A percentile compares a stretch with the other conserved stretches of the same genome.
These are phyloP conservation scores for Hondaea fermentalgiana DNA, from an alignment of 108 stramenopile species.

Conservation along the genomic window DNA sequence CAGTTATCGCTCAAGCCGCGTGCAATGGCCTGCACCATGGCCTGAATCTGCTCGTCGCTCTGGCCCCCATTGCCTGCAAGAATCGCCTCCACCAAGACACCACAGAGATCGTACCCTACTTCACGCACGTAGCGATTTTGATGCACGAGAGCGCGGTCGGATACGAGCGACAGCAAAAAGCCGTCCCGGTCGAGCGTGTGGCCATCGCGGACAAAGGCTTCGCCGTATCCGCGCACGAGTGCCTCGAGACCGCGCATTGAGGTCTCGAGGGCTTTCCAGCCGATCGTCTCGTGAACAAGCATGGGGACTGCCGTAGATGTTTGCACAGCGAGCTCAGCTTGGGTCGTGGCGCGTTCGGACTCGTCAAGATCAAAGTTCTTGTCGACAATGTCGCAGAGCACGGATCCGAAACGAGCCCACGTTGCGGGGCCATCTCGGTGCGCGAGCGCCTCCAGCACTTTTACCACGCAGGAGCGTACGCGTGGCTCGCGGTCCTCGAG, in stretches of 20 bases:
- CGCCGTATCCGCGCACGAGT: conserved; percentile 59
- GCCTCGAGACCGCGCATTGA: conserved; percentile 76
- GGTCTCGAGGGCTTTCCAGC: conserved; percentile 91
- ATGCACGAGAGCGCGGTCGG: conserved; percentile 12
- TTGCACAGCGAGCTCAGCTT: conserved; percentile 24
- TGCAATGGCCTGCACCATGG: conserved; percentile 47
- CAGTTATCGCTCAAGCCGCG: conserved; percentile 81
- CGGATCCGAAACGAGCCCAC: not conserved
- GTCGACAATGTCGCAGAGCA: not conserved
- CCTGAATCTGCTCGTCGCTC: conserved; percentile 12
- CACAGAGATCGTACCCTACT: conserved; percentile 33
- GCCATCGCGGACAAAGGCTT: conserved; percentile 29
- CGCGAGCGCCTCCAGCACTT: conserved; percentile 37
- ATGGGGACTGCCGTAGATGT: not conserved
- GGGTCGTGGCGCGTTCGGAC: conserved; percentile 32
- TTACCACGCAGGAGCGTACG: conserved; percentile 34
- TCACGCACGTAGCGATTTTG: conserved; percentile 28
- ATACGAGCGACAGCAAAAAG: not conserved
- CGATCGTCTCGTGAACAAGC: conserved; percentile 73
- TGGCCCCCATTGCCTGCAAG: not conserved
- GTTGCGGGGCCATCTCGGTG: conserved; percentile 1
- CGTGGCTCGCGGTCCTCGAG: conserved; percentile 40
- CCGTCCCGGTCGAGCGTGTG: conserved; percentile 31
- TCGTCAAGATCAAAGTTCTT: conserved; percentile 18
- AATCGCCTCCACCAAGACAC: conserved; percentile 31